Evolutionary conservation across 768 basidiomycete genomes (phyloP), one percentile per base, ranked within the genome.

Genomic region (Pisolithus orientalis): DNA sequence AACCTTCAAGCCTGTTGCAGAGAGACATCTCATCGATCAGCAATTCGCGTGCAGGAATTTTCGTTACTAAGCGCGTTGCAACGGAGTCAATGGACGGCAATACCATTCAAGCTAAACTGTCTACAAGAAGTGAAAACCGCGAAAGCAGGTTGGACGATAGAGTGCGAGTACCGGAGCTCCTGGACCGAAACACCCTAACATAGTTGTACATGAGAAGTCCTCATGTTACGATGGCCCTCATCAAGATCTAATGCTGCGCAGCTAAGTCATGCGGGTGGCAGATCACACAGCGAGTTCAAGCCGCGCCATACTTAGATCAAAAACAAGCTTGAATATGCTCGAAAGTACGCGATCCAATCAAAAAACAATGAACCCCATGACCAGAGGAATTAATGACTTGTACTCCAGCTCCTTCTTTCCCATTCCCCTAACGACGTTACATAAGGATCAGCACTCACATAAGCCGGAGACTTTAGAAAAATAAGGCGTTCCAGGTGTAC

Each of bases 131-230:
- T 32, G 51, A 29, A 27, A 37, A 45, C 31, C 34, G 44, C 25
- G n/a, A 28, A 39, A 47, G 34, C 38, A 47, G 44, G 39, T 39
- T 51, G 50, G n/a, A 51, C 32, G 32, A 44, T 44, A 37, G 37
- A 17, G 38, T 45, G 28, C 27, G 21, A 46, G 38, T 21, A n/a
- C 38, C 44, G 44, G 51, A 45, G 25, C 46, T 31, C 45, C n/a
- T 21, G 44, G 39, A 32, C 51, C 34, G 44, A 52, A 47, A 11
- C 24, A 4, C 16, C n/a, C 17, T 8, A 17, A 38, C 44, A 42
- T 24, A 31, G 38, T 40, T 47, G 51, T 42, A 40, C 27, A 45
- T 39, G 44, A 51, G 50, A 51, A 51, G 51, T 43, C 51, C 45
- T 47, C 46, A 47, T 47, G 46, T 28, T 11, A 9, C 44, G 40